Evolutionary conservation across 371 early-diverging fungal species (phyloP).

Genomic region (Phascolomyces articulosus): DNA sequence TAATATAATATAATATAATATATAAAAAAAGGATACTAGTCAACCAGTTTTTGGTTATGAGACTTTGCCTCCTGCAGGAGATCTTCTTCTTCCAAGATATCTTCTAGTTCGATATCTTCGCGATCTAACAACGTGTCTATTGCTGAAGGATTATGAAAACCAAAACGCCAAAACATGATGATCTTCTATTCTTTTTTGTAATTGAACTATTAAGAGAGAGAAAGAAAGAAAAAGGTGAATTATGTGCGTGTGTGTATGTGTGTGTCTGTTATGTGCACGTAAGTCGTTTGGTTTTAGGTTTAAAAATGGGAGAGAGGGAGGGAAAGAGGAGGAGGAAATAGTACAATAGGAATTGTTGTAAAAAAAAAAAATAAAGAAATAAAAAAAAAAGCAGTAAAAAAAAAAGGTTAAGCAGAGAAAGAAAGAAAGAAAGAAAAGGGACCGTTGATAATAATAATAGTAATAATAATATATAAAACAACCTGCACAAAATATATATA

Average conservation of each 20-base stretch:
- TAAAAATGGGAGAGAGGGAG: not conserved
- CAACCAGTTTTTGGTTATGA: constrained; percentile 79
- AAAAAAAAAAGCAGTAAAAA: too few species aligned
- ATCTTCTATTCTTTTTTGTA: not conserved
- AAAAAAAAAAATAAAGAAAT: too few species aligned
- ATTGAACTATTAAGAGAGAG: not conserved
- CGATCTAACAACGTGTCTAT: constrained; percentile 81
- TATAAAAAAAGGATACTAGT: constrained; percentile 68
- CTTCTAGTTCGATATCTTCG: constrained; percentile 75
- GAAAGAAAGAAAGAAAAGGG: too few species aligned
- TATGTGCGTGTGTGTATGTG: too few species aligned
- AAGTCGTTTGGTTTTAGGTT: not conserved
- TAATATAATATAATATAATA: not conserved
- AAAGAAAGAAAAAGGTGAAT: not conserved
- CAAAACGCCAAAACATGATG: constrained; percentile 84
- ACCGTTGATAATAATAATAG: too few species aligned
- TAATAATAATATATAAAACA: too few species aligned
- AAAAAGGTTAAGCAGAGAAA: too few species aligned
- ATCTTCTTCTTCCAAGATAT: constrained; percentile 82
- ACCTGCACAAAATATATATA: too few species aligned
- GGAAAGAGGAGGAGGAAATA: not conserved
- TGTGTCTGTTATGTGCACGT: too few species aligned
- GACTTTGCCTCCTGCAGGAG: constrained; percentile 86
- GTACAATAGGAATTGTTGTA: not conserved
- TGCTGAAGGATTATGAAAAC: constrained; percentile 74